Base-by-base conservation (phyloP, 2,329 filamentous ascomycete species). In the Trichoderma oligosporum region DNA sequence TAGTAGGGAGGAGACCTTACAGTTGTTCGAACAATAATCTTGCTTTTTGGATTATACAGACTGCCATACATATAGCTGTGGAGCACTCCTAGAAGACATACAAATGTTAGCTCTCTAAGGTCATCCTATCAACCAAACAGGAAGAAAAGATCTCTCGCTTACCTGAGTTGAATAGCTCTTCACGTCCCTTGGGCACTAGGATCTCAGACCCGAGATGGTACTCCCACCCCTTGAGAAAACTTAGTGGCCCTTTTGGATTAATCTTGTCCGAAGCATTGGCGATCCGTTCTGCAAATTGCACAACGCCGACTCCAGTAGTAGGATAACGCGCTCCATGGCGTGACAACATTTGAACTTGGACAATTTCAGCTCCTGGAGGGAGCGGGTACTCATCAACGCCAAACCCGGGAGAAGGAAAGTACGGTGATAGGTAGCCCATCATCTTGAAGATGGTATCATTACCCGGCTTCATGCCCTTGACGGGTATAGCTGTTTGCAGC, bases 241-340 rank as follows among this genome's bases (percentile, higher is more conserved):
- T 70, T n/a, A 91, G 72, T 0, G 76, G 68, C 0, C 82, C 86
- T 3, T 76, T 79, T 24, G 84, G 84, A 42, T 76, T 77, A 62
- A 83, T 80, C 18, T 76, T 78, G 2, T 75, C 78, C 8, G 72
- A 72, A 18, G 80, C 75, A 60, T 83, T 80, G 20, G 74, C 74
- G 42, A 91, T 74, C 61, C 82, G 83, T 41, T 78, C 67, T 0
- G 82, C 85, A 38, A 87, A 79, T 1, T 67, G 66, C 16, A 75
- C 71, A 8, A 87, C 81, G 27, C 80, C 79, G 31, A 82, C 77
- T 0, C 78, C 79, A 3, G 75, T 74, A 2, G 87, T 88, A 0
- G 88, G 88, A 69, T 91, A 92, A 12, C 88, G 79, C 36, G 86
- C 79, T 7, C 88, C 88, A 67, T 91, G 88, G 1, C 88, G 82